Percentiles rank a stretch among this genome's conserved stretches.
Conservation (phyloP, 768 basidiomycete genomes). For the Neoboletus subvelutipes region DNA sequence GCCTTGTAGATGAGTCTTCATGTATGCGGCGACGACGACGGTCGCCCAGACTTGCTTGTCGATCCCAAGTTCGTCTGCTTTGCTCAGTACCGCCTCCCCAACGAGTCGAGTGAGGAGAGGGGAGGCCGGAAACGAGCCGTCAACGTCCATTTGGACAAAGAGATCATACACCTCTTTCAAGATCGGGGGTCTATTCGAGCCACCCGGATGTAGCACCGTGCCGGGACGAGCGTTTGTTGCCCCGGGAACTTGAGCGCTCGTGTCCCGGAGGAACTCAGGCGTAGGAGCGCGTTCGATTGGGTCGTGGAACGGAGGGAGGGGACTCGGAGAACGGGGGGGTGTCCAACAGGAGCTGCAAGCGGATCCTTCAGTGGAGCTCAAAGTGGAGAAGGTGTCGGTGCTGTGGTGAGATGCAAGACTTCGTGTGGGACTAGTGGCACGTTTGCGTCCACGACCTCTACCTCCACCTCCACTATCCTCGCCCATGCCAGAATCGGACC, state of each 20-base stretch:
- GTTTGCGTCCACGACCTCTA: conserved; percentile 3
- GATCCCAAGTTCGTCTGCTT: conserved; percentile 31
- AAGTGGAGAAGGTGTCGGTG: conserved; percentile 40
- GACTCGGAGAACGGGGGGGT: conserved; percentile 21
- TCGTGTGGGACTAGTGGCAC: not conserved
- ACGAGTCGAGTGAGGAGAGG: conserved; percentile 36
- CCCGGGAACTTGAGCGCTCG: not conserved
- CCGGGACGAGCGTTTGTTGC: not conserved
- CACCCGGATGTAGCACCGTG: not conserved
- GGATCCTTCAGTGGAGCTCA: conserved; percentile 47
- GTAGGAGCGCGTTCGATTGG: conserved; percentile 32
- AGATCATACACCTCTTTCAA: conserved; percentile 35
- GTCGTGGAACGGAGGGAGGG: conserved; percentile 27
- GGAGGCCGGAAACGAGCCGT: conserved; percentile 48
- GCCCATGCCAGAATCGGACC: conserved; percentile 13
- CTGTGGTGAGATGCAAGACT: conserved; percentile 29
- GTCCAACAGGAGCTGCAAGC: conserved; percentile 38
- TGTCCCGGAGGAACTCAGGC: conserved; percentile 26
- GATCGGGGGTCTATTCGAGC: conserved; percentile 12
- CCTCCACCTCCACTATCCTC: not conserved
- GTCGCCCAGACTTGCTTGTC: conserved; percentile 49
- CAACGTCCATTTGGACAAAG: conserved; percentile 39
- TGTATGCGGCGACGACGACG: conserved; percentile 45
- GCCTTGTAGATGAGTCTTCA: conserved; percentile 36
- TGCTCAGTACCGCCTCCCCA: conserved; percentile 34